Evolutionary conservation across 2,329 filamentous ascomycete genomes (phyloP).

Genomic region (Fonsecaea monophora): DNA sequence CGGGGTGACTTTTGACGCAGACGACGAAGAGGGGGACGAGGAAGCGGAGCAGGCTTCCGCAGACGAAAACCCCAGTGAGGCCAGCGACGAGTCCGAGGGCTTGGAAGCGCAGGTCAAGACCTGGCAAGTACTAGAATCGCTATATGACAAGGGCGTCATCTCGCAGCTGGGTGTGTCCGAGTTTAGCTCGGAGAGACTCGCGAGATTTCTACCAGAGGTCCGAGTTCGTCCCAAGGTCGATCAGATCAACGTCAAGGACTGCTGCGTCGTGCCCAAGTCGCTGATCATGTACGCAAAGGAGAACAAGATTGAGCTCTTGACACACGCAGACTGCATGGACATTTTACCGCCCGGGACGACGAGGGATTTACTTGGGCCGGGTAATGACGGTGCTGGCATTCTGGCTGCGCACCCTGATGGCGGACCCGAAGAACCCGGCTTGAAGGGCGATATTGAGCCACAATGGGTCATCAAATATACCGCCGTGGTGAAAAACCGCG

Average conservation of each 20-base stretch:
- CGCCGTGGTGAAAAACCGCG: constrained; percentile 88
- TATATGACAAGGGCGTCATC: constrained; percentile 75
- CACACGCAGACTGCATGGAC: constrained; percentile 92
- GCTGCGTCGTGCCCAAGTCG: constrained; percentile 91
- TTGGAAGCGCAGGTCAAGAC: constrained; percentile 71
- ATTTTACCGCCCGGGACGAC: constrained; percentile 86
- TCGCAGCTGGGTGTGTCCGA: constrained; percentile 83
- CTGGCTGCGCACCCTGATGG: constrained; percentile 66
- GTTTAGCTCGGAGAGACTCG: constrained; percentile 83
- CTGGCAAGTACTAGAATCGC: constrained; percentile 71
- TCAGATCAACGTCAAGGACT: constrained; percentile 95
- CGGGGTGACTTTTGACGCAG: constrained; percentile 89
- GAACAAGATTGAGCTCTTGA: constrained; percentile 82
- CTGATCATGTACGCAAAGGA: constrained; percentile 83
- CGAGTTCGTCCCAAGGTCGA: constrained; percentile 79
- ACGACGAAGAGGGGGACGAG: constrained; percentile 79
- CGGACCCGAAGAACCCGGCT: constrained; percentile 57
- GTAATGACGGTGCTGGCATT: constrained; percentile 74
- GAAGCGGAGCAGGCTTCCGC: constrained; percentile 66
- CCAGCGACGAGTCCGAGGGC: constrained; percentile 56
- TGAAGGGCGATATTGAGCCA: constrained; percentile 79
- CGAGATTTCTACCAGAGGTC: constrained; percentile 75
- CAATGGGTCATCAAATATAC: constrained; percentile 98
- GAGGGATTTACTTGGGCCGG: constrained; percentile 79
- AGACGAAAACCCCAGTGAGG: constrained; percentile 55